Conservation (phyloP, 345 rosid species). For the Conringia planisiliqua region DNA sequence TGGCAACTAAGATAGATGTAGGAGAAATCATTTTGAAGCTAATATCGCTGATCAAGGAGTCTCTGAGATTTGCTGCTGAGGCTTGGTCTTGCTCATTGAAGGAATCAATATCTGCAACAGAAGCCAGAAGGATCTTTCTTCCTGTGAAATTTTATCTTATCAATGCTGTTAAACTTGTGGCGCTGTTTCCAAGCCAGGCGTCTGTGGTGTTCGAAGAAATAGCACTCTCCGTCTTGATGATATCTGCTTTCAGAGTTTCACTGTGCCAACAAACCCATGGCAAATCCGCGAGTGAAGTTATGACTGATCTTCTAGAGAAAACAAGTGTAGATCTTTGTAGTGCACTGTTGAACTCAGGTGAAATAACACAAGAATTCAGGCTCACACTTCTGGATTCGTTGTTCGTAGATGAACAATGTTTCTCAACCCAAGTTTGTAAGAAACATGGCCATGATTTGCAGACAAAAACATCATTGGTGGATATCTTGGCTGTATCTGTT, state of each 20-base stretch:
- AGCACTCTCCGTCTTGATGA: slow-evolving; percentile 47
- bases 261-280: slow-evolving; percentile 48
- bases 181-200: slow-evolving; percentile 67
- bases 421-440: slow-evolving; percentile 28
- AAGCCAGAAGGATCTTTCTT: slow-evolving; percentile 79
- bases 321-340: slow-evolving; percentile 55
- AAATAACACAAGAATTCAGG: slow-evolving; percentile 50
- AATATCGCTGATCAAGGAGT: slow-evolving; percentile 55
- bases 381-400: slow-evolving; percentile 60
- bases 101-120: slow-evolving; percentile 61
- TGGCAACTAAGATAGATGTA: slow-evolving; percentile 45
- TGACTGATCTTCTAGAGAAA: slow-evolving; percentile 75
- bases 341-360: slow-evolving; percentile 58
- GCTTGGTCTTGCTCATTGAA: slow-evolving; percentile 59
- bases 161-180: slow-evolving; percentile 68
- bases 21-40: slow-evolving; percentile 64
- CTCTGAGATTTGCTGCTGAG: slow-evolving; percentile 64
- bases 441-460: slow-evolving; percentile 25
- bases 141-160: slow-evolving; percentile 90
- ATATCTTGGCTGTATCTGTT: slow-evolving; percentile 46
- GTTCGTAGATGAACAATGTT: slow-evolving; percentile 38
- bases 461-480: slow-evolving; percentile 35
- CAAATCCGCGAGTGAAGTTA: slow-evolving; percentile 59
- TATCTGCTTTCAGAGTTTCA: slow-evolving; percentile 56
- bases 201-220: slow-evolving; percentile 56